phyloP scores from a whole-genome alignment of 2,329 filamentous ascomycete species.

The Corniculantispora saksenae region DNA sequence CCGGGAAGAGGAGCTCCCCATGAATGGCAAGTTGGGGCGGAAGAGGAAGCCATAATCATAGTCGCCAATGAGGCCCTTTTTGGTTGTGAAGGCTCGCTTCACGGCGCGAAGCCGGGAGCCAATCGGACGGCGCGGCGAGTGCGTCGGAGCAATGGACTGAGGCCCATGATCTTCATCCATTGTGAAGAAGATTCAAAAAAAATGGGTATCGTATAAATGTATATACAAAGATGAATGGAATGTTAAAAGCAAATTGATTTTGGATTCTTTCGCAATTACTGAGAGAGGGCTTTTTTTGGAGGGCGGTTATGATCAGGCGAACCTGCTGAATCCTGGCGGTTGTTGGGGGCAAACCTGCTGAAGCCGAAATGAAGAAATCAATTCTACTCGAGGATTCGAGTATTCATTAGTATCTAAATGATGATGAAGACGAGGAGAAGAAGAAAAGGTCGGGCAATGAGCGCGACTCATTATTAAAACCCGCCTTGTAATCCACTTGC shows the following conservation, averaged over 20 bases:
- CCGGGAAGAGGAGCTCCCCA: conserved; percentile 49
- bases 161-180: conserved; percentile 62
- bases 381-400: not conserved
- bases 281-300: not conserved
- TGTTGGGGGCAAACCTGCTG: conserved; percentile 30
- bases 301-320: conserved; percentile 25
- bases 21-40: conserved; percentile 78
- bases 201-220: not conserved
- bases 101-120: conserved; percentile 30
- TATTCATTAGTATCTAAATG: not conserved
- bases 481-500: not conserved
- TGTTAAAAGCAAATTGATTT: not conserved
- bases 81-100: conserved; percentile 51
- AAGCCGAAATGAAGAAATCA: conserved; percentile 22
- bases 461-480: not conserved
- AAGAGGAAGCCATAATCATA: conserved; percentile 94
- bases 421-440: not conserved
- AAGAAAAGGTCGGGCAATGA: not conserved
- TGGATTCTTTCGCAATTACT: too few species aligned
- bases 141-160: conserved; percentile 48
- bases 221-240: not conserved
- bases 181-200: conserved; percentile 2
- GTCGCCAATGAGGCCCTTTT: conserved; percentile 74
- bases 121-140: conserved; percentile 35
- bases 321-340: conserved; percentile 28